These are phyloP conservation scores for Heritiera fomes DNA, from an alignment of 345 rosid genomes.

Conservation along the genomic window DNA sequence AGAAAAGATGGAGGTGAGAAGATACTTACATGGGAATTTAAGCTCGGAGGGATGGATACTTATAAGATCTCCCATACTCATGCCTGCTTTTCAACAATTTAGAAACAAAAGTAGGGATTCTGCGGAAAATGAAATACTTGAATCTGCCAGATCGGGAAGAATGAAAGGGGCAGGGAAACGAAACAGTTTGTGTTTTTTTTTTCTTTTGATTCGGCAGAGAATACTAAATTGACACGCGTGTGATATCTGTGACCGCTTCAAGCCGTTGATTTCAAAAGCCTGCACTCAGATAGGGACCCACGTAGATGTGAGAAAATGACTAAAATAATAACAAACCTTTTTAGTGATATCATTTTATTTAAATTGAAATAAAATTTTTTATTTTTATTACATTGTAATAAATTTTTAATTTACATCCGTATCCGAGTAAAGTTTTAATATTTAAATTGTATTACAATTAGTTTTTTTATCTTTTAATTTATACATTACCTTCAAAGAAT, in stretches of 20 bases:
- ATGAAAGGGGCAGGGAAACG: background rate
- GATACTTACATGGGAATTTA: conserved; percentile 73
- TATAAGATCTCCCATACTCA: conserved; percentile 65
- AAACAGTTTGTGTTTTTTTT: background rate
- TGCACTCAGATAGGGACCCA: background rate
- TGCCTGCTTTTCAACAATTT: conserved; percentile 11
- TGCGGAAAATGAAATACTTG: background rate
- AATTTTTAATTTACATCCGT: no score
- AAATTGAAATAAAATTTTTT: no score
- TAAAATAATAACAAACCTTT: no score
- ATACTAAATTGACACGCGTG: background rate
- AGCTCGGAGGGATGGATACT: conserved; percentile 73
- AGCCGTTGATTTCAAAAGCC: conserved; percentile 1
- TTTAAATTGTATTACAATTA: no score
- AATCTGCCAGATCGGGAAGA: background rate
- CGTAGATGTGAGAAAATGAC: no score
- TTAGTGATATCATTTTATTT: no score
- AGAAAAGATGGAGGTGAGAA: background rate
- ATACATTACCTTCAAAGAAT: no score
- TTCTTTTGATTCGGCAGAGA: background rate
- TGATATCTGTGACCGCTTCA: background rate
- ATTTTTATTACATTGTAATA: no score
- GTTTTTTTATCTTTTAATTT: no score
- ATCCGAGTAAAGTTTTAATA: no score
- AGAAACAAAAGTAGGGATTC: background rate